These are phyloP conservation scores for Elsinoe perseae DNA, from an alignment of 2,329 filamentous ascomycete genomes.

Conservation along the genomic window DNA sequence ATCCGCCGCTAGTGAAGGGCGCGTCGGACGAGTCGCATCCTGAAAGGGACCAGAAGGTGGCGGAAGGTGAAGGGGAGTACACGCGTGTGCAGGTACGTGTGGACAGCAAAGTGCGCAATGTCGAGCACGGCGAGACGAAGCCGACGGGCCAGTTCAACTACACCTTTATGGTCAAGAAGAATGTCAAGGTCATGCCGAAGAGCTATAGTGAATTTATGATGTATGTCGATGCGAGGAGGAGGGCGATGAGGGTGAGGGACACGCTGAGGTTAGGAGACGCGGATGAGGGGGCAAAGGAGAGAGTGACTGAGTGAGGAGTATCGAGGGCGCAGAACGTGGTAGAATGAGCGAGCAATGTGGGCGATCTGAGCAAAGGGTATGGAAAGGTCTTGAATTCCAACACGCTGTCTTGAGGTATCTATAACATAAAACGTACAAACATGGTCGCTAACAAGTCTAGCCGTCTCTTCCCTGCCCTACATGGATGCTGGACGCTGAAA, in stretches of 20 bases:
- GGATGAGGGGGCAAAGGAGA: slow-evolving; percentile 25
- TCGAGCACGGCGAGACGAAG: slow-evolving; percentile 60
- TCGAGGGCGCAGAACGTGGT: neutral
- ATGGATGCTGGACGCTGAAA: slow-evolving; percentile 6
- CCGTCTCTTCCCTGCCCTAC: neutral
- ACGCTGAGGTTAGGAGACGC: slow-evolving; percentile 30
- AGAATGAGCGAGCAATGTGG: too few relatives aligned
- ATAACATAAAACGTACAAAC: neutral
- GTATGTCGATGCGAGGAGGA: slow-evolving; percentile 53
- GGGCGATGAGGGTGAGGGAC: slow-evolving; percentile 46
- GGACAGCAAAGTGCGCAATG: slow-evolving; percentile 62
- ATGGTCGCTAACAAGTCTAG: neutral
- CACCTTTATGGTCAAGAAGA: slow-evolving; percentile 59
- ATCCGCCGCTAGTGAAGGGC: slow-evolving; percentile 45
- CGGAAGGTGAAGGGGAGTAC: slow-evolving; percentile 28
- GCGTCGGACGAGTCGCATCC: slow-evolving; percentile 28
- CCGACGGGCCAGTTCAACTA: slow-evolving; percentile 71
- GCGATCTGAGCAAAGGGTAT: neutral
- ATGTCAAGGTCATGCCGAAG: slow-evolving; percentile 58
- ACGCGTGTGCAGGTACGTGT: slow-evolving; percentile 63
- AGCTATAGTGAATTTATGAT: slow-evolving; percentile 58
- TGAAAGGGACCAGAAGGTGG: slow-evolving; percentile 34
- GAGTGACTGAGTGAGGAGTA: slow-evolving; percentile 26
- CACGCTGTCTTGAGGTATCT: neutral
- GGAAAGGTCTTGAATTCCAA: neutral